phyloP scores from a whole-genome alignment of 345 rosid genomes.

The Murraya koenigii region DNA sequence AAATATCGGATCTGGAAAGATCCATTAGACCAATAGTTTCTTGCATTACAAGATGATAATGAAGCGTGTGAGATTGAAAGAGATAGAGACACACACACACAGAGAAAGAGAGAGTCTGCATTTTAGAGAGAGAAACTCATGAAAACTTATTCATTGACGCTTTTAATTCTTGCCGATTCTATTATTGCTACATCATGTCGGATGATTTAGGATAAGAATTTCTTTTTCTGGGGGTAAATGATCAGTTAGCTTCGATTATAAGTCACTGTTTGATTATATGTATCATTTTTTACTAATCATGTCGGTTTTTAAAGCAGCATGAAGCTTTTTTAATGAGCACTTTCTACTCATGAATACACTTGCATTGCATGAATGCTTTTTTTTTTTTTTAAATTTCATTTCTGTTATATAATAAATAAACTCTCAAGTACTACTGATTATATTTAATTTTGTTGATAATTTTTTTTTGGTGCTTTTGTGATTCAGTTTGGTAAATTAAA shows the following conservation, averaged over 20 bases:
- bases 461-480: not conserved
- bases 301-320: not conserved
- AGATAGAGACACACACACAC: not conserved
- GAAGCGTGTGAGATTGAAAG: conserved; percentile 1
- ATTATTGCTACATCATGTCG: not conserved
- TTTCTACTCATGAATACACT: not conserved
- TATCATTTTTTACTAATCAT: not conserved
- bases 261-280: conserved; percentile 12
- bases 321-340: conserved; percentile 8
- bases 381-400: too few species aligned
- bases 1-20: conserved; percentile 13
- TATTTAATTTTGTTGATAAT: not conserved
- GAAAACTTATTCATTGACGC: not conserved
- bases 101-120: not conserved
- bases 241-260: not conserved
- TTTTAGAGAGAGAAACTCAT: conserved; percentile 12
- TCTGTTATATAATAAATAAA: too few species aligned
- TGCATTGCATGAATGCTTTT: conserved; percentile 8
- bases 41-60: conserved; percentile 15
- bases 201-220: not conserved
- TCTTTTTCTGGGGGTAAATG: not conserved
- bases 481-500: not conserved
- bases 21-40: conserved; percentile 4
- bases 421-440: not conserved
- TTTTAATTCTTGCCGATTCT: not conserved